Percentiles rank a stretch among this genome's conserved stretches.
phyloP scores from a whole-genome alignment of 352 stramenopile genomes.

The Globisporangium okanoganense region DNA sequence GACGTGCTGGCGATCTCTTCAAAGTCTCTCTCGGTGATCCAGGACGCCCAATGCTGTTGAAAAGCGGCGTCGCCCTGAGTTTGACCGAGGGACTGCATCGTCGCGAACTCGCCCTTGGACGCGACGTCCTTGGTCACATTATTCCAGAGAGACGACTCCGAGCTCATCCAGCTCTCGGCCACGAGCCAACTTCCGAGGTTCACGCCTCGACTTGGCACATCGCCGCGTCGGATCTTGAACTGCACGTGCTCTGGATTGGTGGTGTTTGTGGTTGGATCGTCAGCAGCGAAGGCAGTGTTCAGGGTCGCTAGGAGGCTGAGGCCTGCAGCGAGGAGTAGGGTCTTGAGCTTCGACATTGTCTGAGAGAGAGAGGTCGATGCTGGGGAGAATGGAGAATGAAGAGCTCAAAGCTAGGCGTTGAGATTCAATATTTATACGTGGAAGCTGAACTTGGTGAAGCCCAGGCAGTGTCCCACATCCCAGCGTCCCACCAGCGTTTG shows the following conservation, averaged over 20 bases:
- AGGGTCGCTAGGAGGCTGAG: not conserved
- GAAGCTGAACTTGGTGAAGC: not conserved
- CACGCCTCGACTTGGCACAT: conserved; percentile 15
- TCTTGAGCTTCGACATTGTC: not conserved
- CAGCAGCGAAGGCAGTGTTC: not conserved
- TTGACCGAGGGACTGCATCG: conserved; percentile 23
- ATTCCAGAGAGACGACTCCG: conserved; percentile 12
- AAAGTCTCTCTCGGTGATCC: conserved; percentile 30
- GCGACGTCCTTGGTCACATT: conserved; percentile 9
- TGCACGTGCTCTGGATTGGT: conserved; percentile 21
- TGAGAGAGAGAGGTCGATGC: not conserved
- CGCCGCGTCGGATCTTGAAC: conserved; percentile 21
- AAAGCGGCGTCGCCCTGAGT: conserved; percentile 17
- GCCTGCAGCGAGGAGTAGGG: not conserved
- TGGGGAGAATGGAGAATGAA: conserved; percentile 3
- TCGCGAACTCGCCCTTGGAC: conserved; percentile 21
- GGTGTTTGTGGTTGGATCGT: not conserved
- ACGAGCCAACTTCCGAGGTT: conserved; percentile 34
- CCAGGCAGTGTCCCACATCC: not conserved
- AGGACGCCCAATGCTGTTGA: conserved; percentile 21
- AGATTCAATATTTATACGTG: not conserved
- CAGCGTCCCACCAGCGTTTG: too few species aligned
- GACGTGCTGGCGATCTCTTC: conserved; percentile 18
- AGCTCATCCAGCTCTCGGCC: conserved; percentile 26
- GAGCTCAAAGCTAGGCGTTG: not conserved